Evolutionary conservation across 2,329 filamentous ascomycete species (phyloP).

Genomic region (Beauveria brongniartii): DNA sequence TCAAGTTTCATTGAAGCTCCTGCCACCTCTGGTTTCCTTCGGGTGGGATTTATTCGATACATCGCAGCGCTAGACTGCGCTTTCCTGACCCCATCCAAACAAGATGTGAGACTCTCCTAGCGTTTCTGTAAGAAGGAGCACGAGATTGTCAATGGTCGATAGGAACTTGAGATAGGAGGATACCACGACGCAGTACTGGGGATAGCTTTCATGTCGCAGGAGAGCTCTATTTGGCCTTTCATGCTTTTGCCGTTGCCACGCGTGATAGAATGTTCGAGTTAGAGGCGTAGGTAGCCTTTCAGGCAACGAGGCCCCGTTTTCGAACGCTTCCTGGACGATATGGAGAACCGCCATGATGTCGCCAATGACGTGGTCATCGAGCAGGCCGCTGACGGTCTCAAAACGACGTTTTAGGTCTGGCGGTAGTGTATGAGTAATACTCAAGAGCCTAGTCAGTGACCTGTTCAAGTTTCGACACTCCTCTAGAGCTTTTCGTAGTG

Average conservation of each 20-base stretch:
- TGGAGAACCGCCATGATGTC: constrained; percentile 42
- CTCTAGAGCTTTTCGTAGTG: constrained; percentile 22
- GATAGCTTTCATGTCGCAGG: constrained; percentile 33
- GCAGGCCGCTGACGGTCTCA: constrained; percentile 27
- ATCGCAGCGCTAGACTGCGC: not conserved
- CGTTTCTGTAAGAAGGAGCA: constrained; percentile 33
- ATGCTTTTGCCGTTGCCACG: constrained; percentile 17
- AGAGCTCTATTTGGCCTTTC: constrained; percentile 23
- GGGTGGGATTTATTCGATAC: too few species aligned
- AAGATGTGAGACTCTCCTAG: constrained; percentile 32
- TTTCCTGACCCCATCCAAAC: not conserved
- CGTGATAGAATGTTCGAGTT: constrained; percentile 25
- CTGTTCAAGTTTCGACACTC: constrained; percentile 26
- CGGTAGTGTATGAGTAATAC: constrained; percentile 28
- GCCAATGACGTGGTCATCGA: constrained; percentile 36
- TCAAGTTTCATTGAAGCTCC: not conserved
- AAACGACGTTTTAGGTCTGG: constrained; percentile 31
- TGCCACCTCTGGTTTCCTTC: too few species aligned
- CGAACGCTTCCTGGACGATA: constrained; percentile 37
- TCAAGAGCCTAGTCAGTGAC: constrained; percentile 22
- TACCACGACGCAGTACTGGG: constrained; percentile 38
- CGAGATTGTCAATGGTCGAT: constrained; percentile 34
- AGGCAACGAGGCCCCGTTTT: constrained; percentile 38
- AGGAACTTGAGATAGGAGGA: constrained; percentile 36
- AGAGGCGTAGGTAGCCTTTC: constrained; percentile 40